Evolutionary conservation across 192 early-diverging fungal genomes (phyloP), one percentile per base, ranked within the genome.

Genomic region (Coemansia sp.): DNA sequence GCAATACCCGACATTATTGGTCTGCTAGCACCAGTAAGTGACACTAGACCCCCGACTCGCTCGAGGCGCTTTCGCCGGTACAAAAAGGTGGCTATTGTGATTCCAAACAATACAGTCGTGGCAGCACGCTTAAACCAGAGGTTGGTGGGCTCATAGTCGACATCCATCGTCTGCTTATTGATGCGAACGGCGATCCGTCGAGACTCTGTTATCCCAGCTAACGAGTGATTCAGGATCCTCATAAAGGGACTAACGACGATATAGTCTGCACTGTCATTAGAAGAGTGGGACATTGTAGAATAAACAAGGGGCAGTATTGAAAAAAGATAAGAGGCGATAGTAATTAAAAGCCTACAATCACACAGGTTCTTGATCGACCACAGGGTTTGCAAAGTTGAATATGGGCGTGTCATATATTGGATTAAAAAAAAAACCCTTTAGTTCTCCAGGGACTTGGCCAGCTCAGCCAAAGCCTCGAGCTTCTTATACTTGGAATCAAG

Each of bases 401-500:
- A 60, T 60, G 57, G 57, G 57, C 53, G 33, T 15, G 11, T 15
- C 29, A 57, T 57, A 33, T 57, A 67, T 52, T 40, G 33, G 16
- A 7, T 36, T 55, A 40, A 18, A 41, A 31, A 53, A 70, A 69
- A 27, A 27, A 2, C 27, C 27, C 27, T 34, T 44, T 70, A 73
- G 65, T 71, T 66, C 52, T 74, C 68, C 0, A 72, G 68, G 22
- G 83, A 73, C 72, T 86, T 88, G 46, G 79, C 74, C 29, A 87
- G 87, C 33, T 87, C 88, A 15, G 77, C 78, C 13, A 89, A 73
- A 43, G 85, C 87, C 16, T 89, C 88, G 34, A 72, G 73, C 74
- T 87, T 87, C 83, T 89, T 89, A 81, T 85, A 89, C 67, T 87
- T 85, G 62, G 85, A 75, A 61, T 89, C 88, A 33, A 79, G 64